Base-by-base conservation (phyloP, 2,329 filamentous ascomycete genomes). In the Coniella lustricola region DNA sequence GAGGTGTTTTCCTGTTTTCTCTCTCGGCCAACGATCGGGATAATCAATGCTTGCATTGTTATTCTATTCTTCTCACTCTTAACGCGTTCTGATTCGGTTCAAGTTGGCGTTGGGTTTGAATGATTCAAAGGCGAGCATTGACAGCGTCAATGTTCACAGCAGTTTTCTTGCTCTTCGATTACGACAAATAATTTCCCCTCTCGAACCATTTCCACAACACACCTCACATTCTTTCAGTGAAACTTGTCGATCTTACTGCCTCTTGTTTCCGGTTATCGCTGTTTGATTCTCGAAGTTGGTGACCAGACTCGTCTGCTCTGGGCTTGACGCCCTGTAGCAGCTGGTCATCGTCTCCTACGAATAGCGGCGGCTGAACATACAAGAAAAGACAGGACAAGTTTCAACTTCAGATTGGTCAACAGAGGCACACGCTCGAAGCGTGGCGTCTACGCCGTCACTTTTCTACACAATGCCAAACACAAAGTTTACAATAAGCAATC, bases 401-500 rank as follows among this genome's bases (percentile, higher is more conserved):
- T 5, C 40, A 36, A 47, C 44, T 52, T 42, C 39, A 53, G 44
- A 47, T 47, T 52, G 47, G 35, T 22, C 29, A 40, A 36, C 12
- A 38, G 3, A 21, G 14, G 33, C 20, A 20, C 20, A 21, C 44
- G 44, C 44, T 47, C 18, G 44, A 47, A 9, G 44, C 44, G 44
- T 35, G 36, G n/a, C 21, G 20, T n/a, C 35, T 37, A 18, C 16
- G 48, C 47, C 35, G 50, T 53, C 50, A 42, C 42, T 53, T 40
- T 50, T 43, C 50, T 48, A 29, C 5, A 29, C 25, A 44, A 50
- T 54, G 55, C 54, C 54, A 52, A 53, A 52, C 54, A 53, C 51
- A 47, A 48, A 55, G 55, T 53, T 55, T n/a, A n/a, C 50, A 40
- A 13, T 10, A 48, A 46, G 16, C 22, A 41, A n/a, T n/a, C 16